Percentiles rank a stretch among this genome's conserved stretches.
Conservation (phyloP, 176 grass and related monocot species). For the Oryza nivara region DNA sequence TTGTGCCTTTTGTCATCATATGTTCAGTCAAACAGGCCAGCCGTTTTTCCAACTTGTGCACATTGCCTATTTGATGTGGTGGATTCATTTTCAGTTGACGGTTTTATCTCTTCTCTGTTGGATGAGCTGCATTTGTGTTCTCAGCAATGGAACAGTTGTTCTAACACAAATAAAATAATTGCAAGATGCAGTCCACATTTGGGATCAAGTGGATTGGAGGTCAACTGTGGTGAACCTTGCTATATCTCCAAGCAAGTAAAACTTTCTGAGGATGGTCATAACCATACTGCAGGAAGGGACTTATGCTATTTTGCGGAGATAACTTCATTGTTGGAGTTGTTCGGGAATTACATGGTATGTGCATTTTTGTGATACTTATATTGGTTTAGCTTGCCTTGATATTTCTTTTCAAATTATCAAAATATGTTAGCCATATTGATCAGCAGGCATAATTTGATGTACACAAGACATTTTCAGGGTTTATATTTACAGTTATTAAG, state of each 20-base stretch:
- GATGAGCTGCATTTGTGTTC: conserved; percentile 65
- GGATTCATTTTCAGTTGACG: conserved; percentile 43
- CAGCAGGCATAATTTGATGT: conserved; percentile 13
- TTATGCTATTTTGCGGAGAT: conserved; percentile 74
- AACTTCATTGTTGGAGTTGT: conserved; percentile 84
- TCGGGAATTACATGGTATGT: conserved; percentile 90
- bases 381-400: conserved; percentile 22
- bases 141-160: conserved; percentile 35
- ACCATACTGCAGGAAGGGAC: conserved; percentile 40
- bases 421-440: background rate
- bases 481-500: conserved; percentile 18
- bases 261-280: conserved; percentile 28
- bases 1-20: conserved; percentile 34
- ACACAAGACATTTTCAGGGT: background rate
- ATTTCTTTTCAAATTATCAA: conserved; percentile 2
- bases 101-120: conserved; percentile 66
- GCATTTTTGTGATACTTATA: conserved; percentile 26
- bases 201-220: conserved; percentile 39
- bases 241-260: conserved; percentile 55
- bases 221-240: conserved; percentile 60
- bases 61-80: conserved; percentile 69
- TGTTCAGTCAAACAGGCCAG: conserved; percentile 40
- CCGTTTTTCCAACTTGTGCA: conserved; percentile 59
- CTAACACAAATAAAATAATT: conserved; percentile 40
- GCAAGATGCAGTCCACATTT: conserved; percentile 32